Evolutionary conservation across 768 basidiomycete genomes (phyloP).

Genomic region (Tulasnella sp.): DNA sequence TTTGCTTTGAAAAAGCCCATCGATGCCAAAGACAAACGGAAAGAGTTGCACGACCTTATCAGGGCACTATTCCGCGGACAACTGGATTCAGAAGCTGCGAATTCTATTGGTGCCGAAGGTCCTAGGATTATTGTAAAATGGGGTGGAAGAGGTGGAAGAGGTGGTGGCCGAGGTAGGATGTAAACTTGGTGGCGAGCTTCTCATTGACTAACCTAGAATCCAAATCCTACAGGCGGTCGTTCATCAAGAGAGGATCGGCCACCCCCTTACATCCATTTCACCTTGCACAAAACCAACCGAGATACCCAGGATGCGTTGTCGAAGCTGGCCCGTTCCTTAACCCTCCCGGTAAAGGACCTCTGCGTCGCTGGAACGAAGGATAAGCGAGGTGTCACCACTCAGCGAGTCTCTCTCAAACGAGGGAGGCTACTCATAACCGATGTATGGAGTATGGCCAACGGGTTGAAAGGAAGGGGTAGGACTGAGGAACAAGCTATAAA

Average conservation of each 20-base stretch:
- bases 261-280: slow-evolving; percentile 87
- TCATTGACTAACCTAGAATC: too few relatives aligned
- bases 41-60: slow-evolving; percentile 74
- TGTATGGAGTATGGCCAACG: slow-evolving; percentile 78
- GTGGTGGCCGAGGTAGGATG: slow-evolving; percentile 41
- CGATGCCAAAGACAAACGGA: slow-evolving; percentile 70
- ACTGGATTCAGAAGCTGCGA: slow-evolving; percentile 64
- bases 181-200: not conserved
- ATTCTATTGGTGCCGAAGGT: slow-evolving; percentile 54
- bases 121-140: slow-evolving; percentile 77
- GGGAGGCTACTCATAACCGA: slow-evolving; percentile 74
- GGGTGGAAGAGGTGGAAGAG: slow-evolving; percentile 37
- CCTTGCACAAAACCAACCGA: slow-evolving; percentile 93
- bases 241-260: slow-evolving; percentile 11
- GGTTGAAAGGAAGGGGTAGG: slow-evolving; percentile 50
- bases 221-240: slow-evolving; percentile 14
- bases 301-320: slow-evolving; percentile 93
- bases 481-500: slow-evolving; percentile 55
- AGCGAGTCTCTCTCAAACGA: slow-evolving; percentile 78
- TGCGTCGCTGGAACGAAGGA: slow-evolving; percentile 96
- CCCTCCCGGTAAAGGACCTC: slow-evolving; percentile 73
- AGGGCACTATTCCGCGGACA: slow-evolving; percentile 79
- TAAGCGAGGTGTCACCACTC: slow-evolving; percentile 94
- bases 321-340: slow-evolving; percentile 72
- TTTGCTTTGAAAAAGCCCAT: slow-evolving; percentile 59